A percentile compares a stretch with the other conserved stretches of the same genome.
These are phyloP conservation scores for Phytophthora pluvialis DNA, from an alignment of 352 stramenopile genomes.

Conservation along the genomic window DNA sequence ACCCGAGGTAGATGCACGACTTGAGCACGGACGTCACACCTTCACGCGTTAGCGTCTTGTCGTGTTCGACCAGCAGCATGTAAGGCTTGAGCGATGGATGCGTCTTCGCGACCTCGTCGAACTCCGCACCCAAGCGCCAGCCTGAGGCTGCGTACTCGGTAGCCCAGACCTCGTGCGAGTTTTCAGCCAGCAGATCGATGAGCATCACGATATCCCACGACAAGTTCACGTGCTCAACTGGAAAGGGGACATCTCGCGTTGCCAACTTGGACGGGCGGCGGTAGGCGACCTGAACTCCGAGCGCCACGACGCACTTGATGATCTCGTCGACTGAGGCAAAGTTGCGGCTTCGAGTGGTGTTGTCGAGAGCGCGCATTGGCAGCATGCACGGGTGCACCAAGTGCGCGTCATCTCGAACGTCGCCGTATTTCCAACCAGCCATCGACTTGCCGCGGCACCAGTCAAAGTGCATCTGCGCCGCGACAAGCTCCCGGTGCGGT, in stretches of 20 bases:
- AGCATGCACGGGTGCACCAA: constrained; percentile 59
- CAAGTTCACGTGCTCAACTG: constrained; percentile 43
- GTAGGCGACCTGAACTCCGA: constrained; percentile 51
- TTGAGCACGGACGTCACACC: constrained; percentile 60
- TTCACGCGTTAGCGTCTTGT: constrained; percentile 58
- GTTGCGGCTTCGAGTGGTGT: constrained; percentile 48
- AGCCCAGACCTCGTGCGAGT: constrained; percentile 77
- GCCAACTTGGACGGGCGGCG: constrained; percentile 22
- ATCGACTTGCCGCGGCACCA: constrained; percentile 66
- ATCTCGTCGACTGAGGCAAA: constrained; percentile 57
- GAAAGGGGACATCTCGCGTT: constrained; percentile 37
- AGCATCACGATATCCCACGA: constrained; percentile 74
- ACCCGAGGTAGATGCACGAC: constrained; percentile 59
- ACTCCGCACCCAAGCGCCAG: constrained; percentile 46
- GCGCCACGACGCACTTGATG: constrained; percentile 63
- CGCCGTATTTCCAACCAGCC: constrained; percentile 49
- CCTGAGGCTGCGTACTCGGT: constrained; percentile 47
- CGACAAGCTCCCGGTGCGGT: constrained; percentile 39
- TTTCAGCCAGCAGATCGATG: constrained; percentile 71
- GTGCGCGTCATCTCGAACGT: constrained; percentile 44
- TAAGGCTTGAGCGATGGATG: constrained; percentile 71
- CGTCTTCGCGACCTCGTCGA: constrained; percentile 47
- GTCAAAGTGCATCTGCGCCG: constrained; percentile 69
- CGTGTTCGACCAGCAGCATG: constrained; percentile 57
- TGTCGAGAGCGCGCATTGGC: constrained; percentile 54